These are phyloP conservation scores for Scutellaria baicalensis DNA, from an alignment of 257 asterid genomes.

Conservation along the genomic window DNA sequence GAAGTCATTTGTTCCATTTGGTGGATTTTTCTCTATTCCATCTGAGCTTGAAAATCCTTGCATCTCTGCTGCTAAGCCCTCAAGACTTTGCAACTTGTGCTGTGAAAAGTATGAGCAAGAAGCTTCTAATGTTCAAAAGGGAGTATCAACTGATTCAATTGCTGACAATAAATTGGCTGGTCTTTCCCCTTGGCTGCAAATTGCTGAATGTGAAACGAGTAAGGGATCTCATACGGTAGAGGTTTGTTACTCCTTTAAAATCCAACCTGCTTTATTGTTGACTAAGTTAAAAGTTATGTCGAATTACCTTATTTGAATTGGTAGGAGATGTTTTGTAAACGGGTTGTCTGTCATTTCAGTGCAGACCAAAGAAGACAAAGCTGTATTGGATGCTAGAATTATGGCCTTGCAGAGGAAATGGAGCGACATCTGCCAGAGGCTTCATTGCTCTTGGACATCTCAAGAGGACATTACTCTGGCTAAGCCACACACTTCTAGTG, in stretches of 20 bases:
- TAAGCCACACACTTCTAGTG: slow-evolving; percentile 24
- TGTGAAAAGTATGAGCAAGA: slow-evolving; percentile 70
- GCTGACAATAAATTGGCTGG: slow-evolving; percentile 40
- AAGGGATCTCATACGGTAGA: slow-evolving; percentile 36
- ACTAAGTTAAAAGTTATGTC: background rate
- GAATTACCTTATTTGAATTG: background rate
- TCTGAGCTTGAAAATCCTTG: slow-evolving; percentile 45
- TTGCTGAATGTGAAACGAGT: slow-evolving; percentile 47
- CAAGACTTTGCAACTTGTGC: slow-evolving; percentile 57
- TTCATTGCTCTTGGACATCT: slow-evolving; percentile 42
- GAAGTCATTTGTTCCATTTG: slow-evolving; percentile 93
- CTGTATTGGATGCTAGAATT: slow-evolving; percentile 46
- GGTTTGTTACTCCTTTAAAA: slow-evolving; percentile 52
- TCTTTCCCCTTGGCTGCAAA: slow-evolving; percentile 62
- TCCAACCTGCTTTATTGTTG: background rate
- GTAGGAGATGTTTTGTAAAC: slow-evolving; percentile 29
- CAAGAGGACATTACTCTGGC: slow-evolving; percentile 28
- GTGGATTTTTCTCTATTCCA: slow-evolving; percentile 82
- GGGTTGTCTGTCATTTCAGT: slow-evolving; percentile 61
- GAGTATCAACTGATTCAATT: slow-evolving; percentile 36
- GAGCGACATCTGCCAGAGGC: slow-evolving; percentile 76
- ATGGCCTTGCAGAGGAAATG: slow-evolving; percentile 64
- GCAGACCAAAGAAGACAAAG: slow-evolving; percentile 72
- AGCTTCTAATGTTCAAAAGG: slow-evolving; percentile 46
- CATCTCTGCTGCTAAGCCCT: slow-evolving; percentile 29